Percentiles rank a stretch among this genome's conserved stretches.
Evolutionary conservation across 768 basidiomycete genomes (phyloP).

Genomic region (Suillus decipiens): DNA sequence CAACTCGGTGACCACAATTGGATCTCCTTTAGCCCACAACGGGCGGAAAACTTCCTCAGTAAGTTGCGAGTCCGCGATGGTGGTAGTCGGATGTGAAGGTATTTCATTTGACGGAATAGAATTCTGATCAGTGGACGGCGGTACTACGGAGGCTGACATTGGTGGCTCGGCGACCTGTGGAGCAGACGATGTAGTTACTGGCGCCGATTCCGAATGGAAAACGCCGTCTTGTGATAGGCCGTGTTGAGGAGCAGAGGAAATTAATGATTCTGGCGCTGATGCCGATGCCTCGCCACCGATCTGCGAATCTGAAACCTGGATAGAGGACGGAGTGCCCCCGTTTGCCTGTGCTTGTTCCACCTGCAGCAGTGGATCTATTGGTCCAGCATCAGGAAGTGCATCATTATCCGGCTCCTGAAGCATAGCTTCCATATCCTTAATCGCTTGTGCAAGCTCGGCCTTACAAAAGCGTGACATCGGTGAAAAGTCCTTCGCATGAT

Average conservation of each 20-base stretch:
- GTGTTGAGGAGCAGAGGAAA: background rate
- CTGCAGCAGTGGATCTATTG: slow-evolving; percentile 33
- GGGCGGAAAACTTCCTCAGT: slow-evolving; percentile 61
- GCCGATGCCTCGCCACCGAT: background rate
- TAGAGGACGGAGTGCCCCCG: background rate
- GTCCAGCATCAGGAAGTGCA: slow-evolving; percentile 22
- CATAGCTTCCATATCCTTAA: slow-evolving; percentile 68
- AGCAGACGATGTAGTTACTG: background rate
- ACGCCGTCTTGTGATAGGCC: slow-evolving; percentile 1
- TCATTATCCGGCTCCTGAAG: slow-evolving; percentile 36
- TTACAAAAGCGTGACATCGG: slow-evolving; percentile 78
- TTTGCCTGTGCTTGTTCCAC: slow-evolving; percentile 14
- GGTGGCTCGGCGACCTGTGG: background rate
- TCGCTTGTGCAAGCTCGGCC: slow-evolving; percentile 62
- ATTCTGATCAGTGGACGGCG: slow-evolving; percentile 10
- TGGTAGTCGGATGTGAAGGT: slow-evolving; percentile 47
- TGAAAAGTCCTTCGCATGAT: slow-evolving; percentile 65
- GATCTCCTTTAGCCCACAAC: slow-evolving; percentile 75
- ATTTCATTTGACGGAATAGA: slow-evolving; percentile 34
- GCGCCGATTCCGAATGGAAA: background rate
- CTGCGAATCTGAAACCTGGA: background rate
- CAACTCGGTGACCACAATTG: slow-evolving; percentile 75
- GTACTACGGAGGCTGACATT: slow-evolving; percentile 9
- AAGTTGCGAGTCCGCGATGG: slow-evolving; percentile 50
- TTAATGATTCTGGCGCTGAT: background rate